Evolutionary conservation across 2,329 filamentous ascomycete genomes (phyloP), one percentile per base, ranked within the genome.

Genomic region (Teratosphaeria destructans): DNA sequence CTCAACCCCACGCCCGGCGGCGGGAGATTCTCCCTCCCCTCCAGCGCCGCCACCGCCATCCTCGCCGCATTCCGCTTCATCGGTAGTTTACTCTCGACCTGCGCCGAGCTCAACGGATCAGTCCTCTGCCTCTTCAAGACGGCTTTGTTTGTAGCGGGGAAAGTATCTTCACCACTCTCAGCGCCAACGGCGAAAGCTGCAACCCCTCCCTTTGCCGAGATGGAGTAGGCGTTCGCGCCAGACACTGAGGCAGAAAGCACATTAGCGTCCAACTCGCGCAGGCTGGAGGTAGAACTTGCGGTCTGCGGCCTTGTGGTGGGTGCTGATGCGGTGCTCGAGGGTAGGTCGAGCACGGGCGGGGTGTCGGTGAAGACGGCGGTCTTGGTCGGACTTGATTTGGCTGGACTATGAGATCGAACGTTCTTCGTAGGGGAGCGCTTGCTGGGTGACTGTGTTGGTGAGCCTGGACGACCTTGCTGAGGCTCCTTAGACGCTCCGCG

Each of bases 241-340:
- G 43, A 27, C 16, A 49, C 29, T 43, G 34, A 29, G 10, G 53
- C 52, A 19, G 26, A n/a, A 55, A 74, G 67, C 60, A 69, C 67
- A 57, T 79, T 80, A 73, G 77, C 72, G 65, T 80, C 78, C n/a
- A 79, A 70, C 64, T 80, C 78, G 57, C 77, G 73, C 19, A 80
- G 70, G 58, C 60, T 63, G 54, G 63, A 63, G 52, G 66, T 59
- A 57, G 62, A 67, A 65, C 66, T 66, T 63, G 68, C 65, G 43
- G 66, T 68, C 53, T 61, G 61, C 11, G 65, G 65, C n/a, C 67
- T 64, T 29, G 52, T 43, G 12, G 59, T 62, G 4, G 67, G 67
- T 12, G 65, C 68, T 8, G 68, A 66, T 10, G 64, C 62, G 11
- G 62, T 59, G 56, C 19, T 43, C 19, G 54, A 62, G 53, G 32